Conservation (phyloP, 1,284 basidiomycete species). For the Apiotrichum laibachii region DNA sequence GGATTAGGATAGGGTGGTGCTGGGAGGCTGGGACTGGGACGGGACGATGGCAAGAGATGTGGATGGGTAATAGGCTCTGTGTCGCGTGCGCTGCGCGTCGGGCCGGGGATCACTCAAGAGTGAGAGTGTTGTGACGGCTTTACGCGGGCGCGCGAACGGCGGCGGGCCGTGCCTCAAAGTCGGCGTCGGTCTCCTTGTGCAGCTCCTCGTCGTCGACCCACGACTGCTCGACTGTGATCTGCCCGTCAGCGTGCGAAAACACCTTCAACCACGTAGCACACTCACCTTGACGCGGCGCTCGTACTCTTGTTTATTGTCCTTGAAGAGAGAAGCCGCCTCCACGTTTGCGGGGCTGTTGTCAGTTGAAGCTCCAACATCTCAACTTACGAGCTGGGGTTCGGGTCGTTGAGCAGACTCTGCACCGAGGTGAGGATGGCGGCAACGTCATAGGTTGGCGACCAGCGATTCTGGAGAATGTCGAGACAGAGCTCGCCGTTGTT, state of each 20-base stretch:
- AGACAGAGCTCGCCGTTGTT: slow-evolving; percentile 93
- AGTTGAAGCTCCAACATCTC: background rate
- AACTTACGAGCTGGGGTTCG: slow-evolving; percentile 78
- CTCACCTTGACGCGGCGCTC: slow-evolving; percentile 79
- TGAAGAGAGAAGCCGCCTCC: slow-evolving; percentile 90
- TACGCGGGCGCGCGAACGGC: slow-evolving; percentile 7
- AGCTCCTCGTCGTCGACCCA: slow-evolving; percentile 40
- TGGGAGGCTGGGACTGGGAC: no score
- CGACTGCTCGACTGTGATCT: slow-evolving; percentile 40
- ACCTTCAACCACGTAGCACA: no score
- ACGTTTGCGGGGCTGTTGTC: slow-evolving; percentile 83
- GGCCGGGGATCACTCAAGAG: no score
- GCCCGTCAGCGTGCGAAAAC: background rate
- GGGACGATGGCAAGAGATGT: no score
- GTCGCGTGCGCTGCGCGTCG: no score
- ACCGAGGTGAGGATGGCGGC: slow-evolving; percentile 96
- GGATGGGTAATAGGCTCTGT: no score
- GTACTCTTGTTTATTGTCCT: slow-evolving; percentile 99
- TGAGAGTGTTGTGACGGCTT: no score
- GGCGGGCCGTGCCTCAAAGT: slow-evolving; percentile 3
- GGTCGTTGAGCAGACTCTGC: slow-evolving; percentile 92
- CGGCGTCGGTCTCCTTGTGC: slow-evolving; percentile 26
- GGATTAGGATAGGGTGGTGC: no score
- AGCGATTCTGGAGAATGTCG: slow-evolving; percentile 96
- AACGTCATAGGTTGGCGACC: slow-evolving; percentile 98